A percentile compares a stretch with the other conserved stretches of the same genome.
These are phyloP conservation scores for Penicillium samsonianum DNA, from an alignment of 495 filamentous ascomycete genomes.

Conservation along the genomic window DNA sequence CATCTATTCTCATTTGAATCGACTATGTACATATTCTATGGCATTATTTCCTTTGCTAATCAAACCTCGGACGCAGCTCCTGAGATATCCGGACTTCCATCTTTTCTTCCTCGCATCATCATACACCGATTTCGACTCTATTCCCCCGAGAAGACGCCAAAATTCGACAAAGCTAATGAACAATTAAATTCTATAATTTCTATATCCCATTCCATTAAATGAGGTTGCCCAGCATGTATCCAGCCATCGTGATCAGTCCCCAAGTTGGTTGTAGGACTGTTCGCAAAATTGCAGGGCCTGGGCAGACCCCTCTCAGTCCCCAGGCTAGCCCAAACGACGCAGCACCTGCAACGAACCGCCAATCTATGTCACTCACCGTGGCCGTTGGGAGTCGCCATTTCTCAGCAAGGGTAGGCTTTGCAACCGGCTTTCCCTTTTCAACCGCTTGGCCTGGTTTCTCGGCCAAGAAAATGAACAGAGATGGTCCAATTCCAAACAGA, in stretches of 20 bases:
- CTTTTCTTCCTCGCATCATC: neutral
- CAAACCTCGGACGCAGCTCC: constrained; percentile 11
- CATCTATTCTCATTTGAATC: neutral
- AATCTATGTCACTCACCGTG: constrained; percentile 53
- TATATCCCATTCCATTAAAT: constrained; percentile 15
- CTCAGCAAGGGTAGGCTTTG: constrained; percentile 44
- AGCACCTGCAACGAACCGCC: constrained; percentile 54
- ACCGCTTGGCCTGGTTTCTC: constrained; percentile 32
- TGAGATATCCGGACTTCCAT: constrained; percentile 2
- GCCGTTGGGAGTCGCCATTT: constrained; percentile 49
- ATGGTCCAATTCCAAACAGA: constrained; percentile 52
- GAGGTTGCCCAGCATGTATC: constrained; percentile 48
- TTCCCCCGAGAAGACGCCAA: neutral
- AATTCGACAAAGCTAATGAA: neutral
- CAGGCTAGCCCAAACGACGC: constrained; percentile 56
- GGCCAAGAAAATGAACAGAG: constrained; percentile 38
- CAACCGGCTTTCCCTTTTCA: constrained; percentile 16
- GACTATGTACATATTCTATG: constrained; percentile 1
- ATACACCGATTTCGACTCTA: neutral
- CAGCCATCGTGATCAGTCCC: constrained; percentile 50
- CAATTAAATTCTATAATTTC: neutral
- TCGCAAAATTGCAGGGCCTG: constrained; percentile 55
- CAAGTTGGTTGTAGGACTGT: constrained; percentile 50
- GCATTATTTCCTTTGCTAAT: constrained; percentile 13
- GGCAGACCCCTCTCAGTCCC: constrained; percentile 58